A percentile compares a stretch with the other conserved stretches of the same genome.
These are phyloP conservation scores for Jatropha podagrica DNA, from an alignment of 441 rosid genomes.

Conservation along the genomic window DNA sequence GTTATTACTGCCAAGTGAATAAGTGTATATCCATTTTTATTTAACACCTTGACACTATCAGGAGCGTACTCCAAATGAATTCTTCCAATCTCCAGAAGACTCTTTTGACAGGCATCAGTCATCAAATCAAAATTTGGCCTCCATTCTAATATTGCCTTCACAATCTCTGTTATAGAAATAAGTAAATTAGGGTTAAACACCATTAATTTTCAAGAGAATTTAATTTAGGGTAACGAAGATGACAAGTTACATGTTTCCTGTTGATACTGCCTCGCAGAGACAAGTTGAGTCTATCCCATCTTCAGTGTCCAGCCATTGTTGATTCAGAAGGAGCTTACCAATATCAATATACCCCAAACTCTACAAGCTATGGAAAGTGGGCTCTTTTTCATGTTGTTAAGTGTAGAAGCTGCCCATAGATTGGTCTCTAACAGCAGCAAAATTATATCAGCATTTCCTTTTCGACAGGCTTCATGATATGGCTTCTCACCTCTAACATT, in stretches of 20 bases:
- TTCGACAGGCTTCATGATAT: conserved; percentile 35
- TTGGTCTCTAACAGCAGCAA: conserved; percentile 22
- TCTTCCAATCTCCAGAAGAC: conserved; percentile 21
- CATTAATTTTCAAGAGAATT: neutral
- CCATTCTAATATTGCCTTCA: conserved; percentile 8
- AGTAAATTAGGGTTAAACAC: neutral
- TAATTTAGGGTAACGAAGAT: neutral
- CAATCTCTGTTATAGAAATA: conserved; percentile 21
- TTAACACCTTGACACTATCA: neutral
- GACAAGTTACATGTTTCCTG: conserved; percentile 23
- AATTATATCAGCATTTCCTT: conserved; percentile 22
- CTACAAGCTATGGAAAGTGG: conserved; percentile 32
- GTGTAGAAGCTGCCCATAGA: conserved; percentile 21
- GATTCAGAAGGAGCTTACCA: conserved; percentile 26
- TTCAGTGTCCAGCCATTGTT: conserved; percentile 20
- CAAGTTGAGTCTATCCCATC: conserved; percentile 14
- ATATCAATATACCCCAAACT: conserved; percentile 25
- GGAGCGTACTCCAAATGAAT: conserved; percentile 21
- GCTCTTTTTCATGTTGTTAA: conserved; percentile 21
- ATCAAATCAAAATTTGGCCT: conserved; percentile 24
- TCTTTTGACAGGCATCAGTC: conserved; percentile 25
- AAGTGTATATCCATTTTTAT: conserved; percentile 31
- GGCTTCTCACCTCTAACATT: conserved; percentile 32
- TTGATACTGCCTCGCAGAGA: conserved; percentile 20
- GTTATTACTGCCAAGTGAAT: conserved; percentile 38